These are phyloP conservation scores for Exserohilum turcica DNA, from an alignment of 2,329 filamentous ascomycete species.

Conservation along the genomic window DNA sequence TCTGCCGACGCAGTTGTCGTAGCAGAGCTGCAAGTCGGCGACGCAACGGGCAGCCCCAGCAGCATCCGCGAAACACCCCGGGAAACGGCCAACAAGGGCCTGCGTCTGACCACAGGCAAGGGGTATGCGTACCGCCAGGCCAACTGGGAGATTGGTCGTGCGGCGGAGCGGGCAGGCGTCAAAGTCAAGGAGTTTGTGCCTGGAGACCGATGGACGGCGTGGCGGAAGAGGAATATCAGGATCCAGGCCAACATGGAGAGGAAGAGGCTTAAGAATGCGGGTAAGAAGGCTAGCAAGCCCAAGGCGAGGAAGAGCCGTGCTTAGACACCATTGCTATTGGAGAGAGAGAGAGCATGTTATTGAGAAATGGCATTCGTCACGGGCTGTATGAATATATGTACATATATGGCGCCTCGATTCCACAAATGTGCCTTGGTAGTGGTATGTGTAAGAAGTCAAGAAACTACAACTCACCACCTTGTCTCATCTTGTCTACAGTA, in stretches of 20 bases:
- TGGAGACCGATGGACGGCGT: constrained; percentile 67
- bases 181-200: constrained; percentile 61
- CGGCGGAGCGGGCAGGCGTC: constrained; percentile 64
- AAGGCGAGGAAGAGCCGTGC: constrained; percentile 35
- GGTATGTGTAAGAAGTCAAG: neutral
- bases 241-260: constrained; percentile 59
- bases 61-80: constrained; percentile 32
- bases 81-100: constrained; percentile 40
- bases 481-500: neutral
- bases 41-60: constrained; percentile 15
- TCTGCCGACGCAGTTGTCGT: constrained; percentile 32
- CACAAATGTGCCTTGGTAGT: neutral
- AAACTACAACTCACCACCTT: too few species aligned
- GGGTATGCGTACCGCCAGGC: constrained; percentile 69
- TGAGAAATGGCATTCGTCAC: too few species aligned
- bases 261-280: constrained; percentile 59
- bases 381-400: constrained; percentile 6
- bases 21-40: constrained; percentile 17
- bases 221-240: constrained; percentile 63
- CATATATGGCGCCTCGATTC: neutral
- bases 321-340: neutral
- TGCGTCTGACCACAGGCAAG: constrained; percentile 44
- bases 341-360: neutral
- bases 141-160: constrained; percentile 71
- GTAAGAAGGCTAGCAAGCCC: constrained; percentile 40